Base-by-base conservation (phyloP, 106 monocot genomes). In the Ottelia alismoides region DNA sequence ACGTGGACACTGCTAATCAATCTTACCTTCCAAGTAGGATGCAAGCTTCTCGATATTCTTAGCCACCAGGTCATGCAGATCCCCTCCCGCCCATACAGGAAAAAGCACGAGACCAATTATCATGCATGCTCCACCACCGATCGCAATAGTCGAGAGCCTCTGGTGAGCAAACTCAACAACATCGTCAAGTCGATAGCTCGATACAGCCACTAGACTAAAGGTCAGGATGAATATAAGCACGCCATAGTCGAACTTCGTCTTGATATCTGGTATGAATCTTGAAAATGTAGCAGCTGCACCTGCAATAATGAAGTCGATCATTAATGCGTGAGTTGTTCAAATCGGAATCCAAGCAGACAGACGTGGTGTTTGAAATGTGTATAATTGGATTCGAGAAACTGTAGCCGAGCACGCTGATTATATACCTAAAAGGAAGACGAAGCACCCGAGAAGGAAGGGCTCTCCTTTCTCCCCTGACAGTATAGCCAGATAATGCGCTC, bases 31-130 rank as follows among this genome's bases (percentile, higher is more conserved):
- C n/a, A n/a, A n/a, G n/a, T n/a, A 86, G 44, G 12, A 25, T 22
- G 86, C 76, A 18, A 86, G 81, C 32, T 86, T 86, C 27, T 75
- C 77, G 12, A 86, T 45, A 50, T 86, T 81, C 45, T 14, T 23
- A 22, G 81, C 67, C 50, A 52, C 57, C 31, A 72, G 23, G 5
- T 55, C 47, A 25, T 72, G 86, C 45, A 86, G 81, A 18, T 86
- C 81, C 28, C 72, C 74, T 5, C 86, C 81, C 24, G 86, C 81
- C 86, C 86, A 86, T 12, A 78, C 58, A 2, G 86, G 86, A 51
- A 74, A 66, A 4, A 86, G 65, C 20, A 86, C 57, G 30, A 71
- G 28, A 30, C 80, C 51, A 40, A 61, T 64, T 29, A 28, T 53
- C 40, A 81, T 44, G 51, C 81, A 86, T 0, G 64, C 68, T n/a